Conservation (phyloP, 2,329 filamentous ascomycete species). For the Exutisphaerella laricina region DNA sequence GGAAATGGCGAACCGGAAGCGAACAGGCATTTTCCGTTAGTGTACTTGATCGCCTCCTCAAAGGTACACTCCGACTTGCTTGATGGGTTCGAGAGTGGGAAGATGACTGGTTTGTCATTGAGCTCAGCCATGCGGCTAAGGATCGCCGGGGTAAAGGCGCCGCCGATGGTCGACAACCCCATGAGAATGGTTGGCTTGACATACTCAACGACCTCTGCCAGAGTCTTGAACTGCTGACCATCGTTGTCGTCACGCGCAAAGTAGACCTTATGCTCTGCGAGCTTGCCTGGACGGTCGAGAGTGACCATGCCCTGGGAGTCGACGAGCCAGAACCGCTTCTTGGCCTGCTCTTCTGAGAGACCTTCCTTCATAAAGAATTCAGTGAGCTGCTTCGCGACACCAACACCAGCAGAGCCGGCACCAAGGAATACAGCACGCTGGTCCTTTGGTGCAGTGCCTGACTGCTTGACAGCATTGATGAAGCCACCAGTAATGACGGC, state of each 20-base stretch:
- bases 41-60: slow-evolving; percentile 86
- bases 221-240: slow-evolving; percentile 63
- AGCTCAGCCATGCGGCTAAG: slow-evolving; percentile 55
- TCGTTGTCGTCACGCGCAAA: slow-evolving; percentile 61
- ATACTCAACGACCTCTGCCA: slow-evolving; percentile 88
- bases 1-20: slow-evolving; percentile 92
- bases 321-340: slow-evolving; percentile 92
- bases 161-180: slow-evolving; percentile 88
- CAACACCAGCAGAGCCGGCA: slow-evolving; percentile 89
- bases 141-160: slow-evolving; percentile 85
- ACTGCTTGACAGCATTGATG: slow-evolving; percentile 72
- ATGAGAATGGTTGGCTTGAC: slow-evolving; percentile 93
- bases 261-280: slow-evolving; percentile 77
- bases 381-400: slow-evolving; percentile 95
- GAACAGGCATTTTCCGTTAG: slow-evolving; percentile 81
- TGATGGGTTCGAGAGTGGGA: slow-evolving; percentile 92
- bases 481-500: slow-evolving; percentile 86
- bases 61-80: slow-evolving; percentile 98
- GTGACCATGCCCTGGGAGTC: slow-evolving; percentile 89
- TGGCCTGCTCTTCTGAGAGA: slow-evolving; percentile 78
- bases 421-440: slow-evolving; percentile 96
- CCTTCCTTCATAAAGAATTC: slow-evolving; percentile 95
- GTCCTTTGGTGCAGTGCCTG: slow-evolving; percentile 77
- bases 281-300: slow-evolving; percentile 82
- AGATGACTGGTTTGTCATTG: slow-evolving; percentile 68